Conservation (phyloP, 2,329 filamentous ascomycete genomes). For the Penicillium expansum region DNA sequence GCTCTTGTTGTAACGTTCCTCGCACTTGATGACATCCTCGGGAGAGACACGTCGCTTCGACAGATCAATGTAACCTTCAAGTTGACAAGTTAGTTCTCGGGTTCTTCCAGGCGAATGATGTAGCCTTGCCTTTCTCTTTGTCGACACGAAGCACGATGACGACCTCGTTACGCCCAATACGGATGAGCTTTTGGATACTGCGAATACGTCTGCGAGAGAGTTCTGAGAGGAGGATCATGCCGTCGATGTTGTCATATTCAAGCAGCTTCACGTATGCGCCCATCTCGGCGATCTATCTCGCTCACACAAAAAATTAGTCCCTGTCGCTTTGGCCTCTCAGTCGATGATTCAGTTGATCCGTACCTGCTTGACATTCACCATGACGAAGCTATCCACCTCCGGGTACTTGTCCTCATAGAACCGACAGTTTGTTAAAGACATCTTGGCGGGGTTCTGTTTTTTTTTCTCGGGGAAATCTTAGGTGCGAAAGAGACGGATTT, state of each 20-base stretch:
- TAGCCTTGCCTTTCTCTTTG: conserved; percentile 82
- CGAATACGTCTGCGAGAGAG: conserved; percentile 96
- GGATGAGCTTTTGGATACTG: conserved; percentile 98
- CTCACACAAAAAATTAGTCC: conserved; percentile 16
- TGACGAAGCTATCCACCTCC: conserved; percentile 99
- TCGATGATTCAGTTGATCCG: conserved; percentile 5
- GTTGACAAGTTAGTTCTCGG: conserved; percentile 19
- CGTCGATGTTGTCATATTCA: conserved; percentile 99
- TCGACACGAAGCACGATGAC: conserved; percentile 98
- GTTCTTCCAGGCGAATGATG: conserved; percentile 2
- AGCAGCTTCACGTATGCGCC: conserved; percentile 99
- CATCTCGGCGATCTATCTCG: conserved; percentile 89
- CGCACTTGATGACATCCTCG: conserved; percentile 97
- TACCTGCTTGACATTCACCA: conserved; percentile 99
- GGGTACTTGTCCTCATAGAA: conserved; percentile 98
- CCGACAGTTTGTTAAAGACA: conserved; percentile 94
- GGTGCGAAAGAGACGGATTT: conserved; percentile 10
- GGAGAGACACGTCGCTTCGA: conserved; percentile 97
- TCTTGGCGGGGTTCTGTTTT: conserved; percentile 57
- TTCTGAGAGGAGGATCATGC: conserved; percentile 98
- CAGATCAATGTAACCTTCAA: conserved; percentile 86
- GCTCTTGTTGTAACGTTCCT: conserved; percentile 99
- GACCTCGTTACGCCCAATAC: conserved; percentile 96
- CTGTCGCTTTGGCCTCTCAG: neutral
- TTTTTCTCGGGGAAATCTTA: conserved; percentile 14